A percentile compares a stretch with the other conserved stretches of the same genome.
These are phyloP conservation scores for Mycena capillaripes DNA, from an alignment of 768 basidiomycete genomes.

Conservation along the genomic window DNA sequence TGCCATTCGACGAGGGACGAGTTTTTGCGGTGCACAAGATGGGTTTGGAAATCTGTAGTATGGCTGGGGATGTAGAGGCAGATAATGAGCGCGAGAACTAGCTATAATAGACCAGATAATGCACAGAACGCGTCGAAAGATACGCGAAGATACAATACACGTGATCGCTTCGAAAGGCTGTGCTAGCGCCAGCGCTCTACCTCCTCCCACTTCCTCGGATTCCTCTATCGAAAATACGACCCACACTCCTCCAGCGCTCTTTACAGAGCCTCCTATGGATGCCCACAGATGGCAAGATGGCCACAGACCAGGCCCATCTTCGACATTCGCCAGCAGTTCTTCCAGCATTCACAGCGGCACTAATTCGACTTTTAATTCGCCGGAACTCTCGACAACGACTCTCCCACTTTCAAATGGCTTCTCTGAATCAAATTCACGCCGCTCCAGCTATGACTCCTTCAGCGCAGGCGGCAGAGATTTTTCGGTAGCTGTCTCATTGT, in stretches of 20 bases:
- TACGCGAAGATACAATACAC: background rate
- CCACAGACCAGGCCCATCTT: too few relatives aligned
- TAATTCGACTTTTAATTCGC: too few relatives aligned
- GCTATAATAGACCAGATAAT: background rate
- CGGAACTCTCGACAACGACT: too few relatives aligned
- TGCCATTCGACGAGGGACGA: conserved; percentile 12
- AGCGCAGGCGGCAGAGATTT: too few relatives aligned
- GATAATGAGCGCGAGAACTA: background rate
- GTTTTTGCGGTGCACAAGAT: conserved; percentile 23
- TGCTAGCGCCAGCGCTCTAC: background rate
- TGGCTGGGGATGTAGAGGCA: conserved; percentile 4
- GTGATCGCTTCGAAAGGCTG: background rate
- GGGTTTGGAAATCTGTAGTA: conserved; percentile 13
- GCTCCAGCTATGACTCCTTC: too few relatives aligned
- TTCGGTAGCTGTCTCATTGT: background rate
- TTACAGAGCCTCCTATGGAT: too few relatives aligned
- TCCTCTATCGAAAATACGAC: too few relatives aligned
- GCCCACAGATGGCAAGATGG: too few relatives aligned
- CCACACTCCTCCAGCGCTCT: background rate
- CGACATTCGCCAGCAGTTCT: too few relatives aligned
- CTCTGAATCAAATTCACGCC: too few relatives aligned
- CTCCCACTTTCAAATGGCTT: too few relatives aligned
- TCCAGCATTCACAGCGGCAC: too few relatives aligned
- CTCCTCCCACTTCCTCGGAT: background rate
- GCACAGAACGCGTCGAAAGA: background rate